These are phyloP conservation scores for Ceratocystis eucalypticola DNA, from an alignment of 2,329 filamentous ascomycete species.

Conservation along the genomic window DNA sequence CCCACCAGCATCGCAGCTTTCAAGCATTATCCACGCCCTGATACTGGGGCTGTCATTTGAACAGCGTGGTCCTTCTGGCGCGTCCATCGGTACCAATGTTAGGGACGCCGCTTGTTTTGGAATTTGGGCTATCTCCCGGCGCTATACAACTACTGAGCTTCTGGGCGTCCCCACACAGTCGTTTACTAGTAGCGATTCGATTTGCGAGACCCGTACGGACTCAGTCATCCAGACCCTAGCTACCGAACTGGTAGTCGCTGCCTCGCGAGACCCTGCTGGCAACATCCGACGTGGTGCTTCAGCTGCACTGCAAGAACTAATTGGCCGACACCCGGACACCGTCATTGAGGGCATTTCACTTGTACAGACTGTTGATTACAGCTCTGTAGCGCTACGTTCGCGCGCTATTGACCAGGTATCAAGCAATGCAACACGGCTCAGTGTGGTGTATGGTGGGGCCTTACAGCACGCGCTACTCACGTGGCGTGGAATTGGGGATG, in stretches of 20 bases:
- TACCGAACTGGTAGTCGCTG: conserved; percentile 65
- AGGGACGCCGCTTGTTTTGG: conserved; percentile 93
- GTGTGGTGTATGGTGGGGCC: conserved; percentile 54
- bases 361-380: conserved; percentile 85
- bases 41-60: conserved; percentile 76
- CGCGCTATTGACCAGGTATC: conserved; percentile 71
- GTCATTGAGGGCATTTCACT: conserved; percentile 69
- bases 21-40: conserved; percentile 62
- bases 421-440: conserved; percentile 51
- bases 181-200: conserved; percentile 29
- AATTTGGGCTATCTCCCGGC: conserved; percentile 79
- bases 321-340: conserved; percentile 81
- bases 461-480: conserved; percentile 57
- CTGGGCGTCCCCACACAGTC: conserved; percentile 43
- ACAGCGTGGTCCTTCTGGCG: conserved; percentile 72
- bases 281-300: conserved; percentile 90
- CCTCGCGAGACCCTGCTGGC: conserved; percentile 75
- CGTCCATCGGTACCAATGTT: conserved; percentile 75
- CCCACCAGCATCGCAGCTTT: conserved; percentile 55
- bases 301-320: conserved; percentile 83
- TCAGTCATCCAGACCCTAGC: conserved; percentile 65
- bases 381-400: conserved; percentile 75
- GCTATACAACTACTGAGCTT: conserved; percentile 72
- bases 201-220: conserved; percentile 23
- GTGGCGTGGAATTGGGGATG: conserved; percentile 80